Evolutionary conservation across 106 monocot species (phyloP), one percentile per base, ranked within the genome.

Genomic region (Phalaenopsis aphrodite): DNA sequence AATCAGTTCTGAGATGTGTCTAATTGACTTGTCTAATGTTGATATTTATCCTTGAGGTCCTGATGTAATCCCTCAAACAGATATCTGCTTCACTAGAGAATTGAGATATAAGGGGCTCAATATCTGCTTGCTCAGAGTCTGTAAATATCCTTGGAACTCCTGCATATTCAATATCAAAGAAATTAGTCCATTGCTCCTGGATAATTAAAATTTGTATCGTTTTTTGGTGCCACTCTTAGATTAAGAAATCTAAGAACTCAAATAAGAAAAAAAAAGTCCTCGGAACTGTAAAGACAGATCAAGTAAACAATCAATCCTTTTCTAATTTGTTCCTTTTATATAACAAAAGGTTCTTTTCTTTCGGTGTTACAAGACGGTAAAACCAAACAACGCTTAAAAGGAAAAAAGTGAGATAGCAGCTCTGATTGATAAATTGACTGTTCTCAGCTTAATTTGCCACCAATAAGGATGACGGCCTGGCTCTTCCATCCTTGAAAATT

Each of bases 1-100:
- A 61, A 61, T 61, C 21, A 61, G n/a, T 38, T 56, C 7, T 16
- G 15, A 8, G 14, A 21, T 72, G 48, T 71, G 24, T 57, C 77
- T 85, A 89, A 74, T 86, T 86, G 61, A 88, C 88, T 64, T 93
- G 88, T 77, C 87, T 88, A 48, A 89, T 89, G 73, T 89, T 92
- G 78, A 89, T 89, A 75, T 90, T 92, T 80, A 93, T 85, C 77
- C 89, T 90, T 43, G 86, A 88, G 64, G 43, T 85, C 55, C 41
- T 78, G 68, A 89, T 84, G 58, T 92, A 89, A 1, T 92, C 86
- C 16, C 23, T 72, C 12, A 80, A 67, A 74, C 39, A 73, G 16
- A 45, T 0, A 42, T 92, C 83, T 58, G 82, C 83, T 77, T 92
- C 73, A 48, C 24, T 52, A 10, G 85, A 81, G 55, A 92, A 85